A percentile compares a stretch with the other conserved stretches of the same genome.
These are phyloP conservation scores for Umbellularia californica DNA, from an alignment of 164 flowering plant species.

Conservation along the genomic window DNA sequence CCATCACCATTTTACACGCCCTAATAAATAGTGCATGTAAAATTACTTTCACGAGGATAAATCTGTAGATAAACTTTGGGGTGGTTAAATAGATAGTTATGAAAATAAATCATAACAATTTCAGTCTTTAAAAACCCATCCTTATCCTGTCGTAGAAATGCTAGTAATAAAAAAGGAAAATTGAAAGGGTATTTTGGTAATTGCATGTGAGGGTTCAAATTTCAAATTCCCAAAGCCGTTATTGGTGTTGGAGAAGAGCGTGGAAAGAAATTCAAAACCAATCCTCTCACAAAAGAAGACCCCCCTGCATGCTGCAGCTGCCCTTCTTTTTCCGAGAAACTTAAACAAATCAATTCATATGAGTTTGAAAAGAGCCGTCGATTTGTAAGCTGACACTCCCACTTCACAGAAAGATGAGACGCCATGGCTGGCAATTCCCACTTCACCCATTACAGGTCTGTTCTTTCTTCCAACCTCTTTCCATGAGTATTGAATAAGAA, in stretches of 20 bases:
- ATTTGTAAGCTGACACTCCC: background rate
- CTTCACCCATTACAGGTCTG: slow-evolving; percentile 85
- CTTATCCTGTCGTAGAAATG: no score
- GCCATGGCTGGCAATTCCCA: slow-evolving; percentile 98
- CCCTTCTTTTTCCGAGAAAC: background rate
- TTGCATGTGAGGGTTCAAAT: background rate
- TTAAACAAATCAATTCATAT: background rate
- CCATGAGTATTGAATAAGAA: background rate
- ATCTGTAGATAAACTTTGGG: no score
- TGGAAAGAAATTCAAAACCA: background rate
- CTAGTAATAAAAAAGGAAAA: background rate
- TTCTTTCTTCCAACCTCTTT: background rate
- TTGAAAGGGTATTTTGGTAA: background rate
- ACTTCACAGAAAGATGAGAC: slow-evolving; percentile 39
- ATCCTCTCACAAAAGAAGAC: background rate
- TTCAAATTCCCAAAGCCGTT: slow-evolving; percentile 2
- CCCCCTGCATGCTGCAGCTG: background rate
- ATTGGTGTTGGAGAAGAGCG: background rate
- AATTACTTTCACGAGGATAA: no score
- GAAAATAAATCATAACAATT: no score
- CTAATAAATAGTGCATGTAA: no score
- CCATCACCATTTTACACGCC: no score
- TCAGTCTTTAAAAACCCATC: no score
- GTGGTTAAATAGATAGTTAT: no score
- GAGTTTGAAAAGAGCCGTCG: background rate